These are phyloP conservation scores for Coemansia sp. DNA, from an alignment of 192 early-diverging fungal genomes.

Conservation along the genomic window DNA sequence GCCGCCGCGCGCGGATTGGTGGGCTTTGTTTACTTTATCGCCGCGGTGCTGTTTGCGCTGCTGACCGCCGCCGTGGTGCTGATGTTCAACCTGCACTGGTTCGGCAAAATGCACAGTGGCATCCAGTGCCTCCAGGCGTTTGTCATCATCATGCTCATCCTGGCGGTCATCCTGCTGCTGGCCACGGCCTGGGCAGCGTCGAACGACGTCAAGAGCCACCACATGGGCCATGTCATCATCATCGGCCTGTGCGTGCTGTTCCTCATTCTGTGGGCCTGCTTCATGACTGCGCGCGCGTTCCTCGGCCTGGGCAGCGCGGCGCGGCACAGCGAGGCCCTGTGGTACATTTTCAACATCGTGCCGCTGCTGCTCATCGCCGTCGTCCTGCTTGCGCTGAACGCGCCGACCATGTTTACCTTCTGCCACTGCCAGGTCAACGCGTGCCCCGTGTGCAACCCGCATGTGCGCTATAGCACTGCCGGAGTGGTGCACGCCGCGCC, in stretches of 20 bases:
- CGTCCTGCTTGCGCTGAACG: slow-evolving; percentile 41
- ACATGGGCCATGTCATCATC: slow-evolving; percentile 46
- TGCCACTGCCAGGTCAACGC: slow-evolving; percentile 46
- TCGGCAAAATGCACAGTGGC: slow-evolving; percentile 24
- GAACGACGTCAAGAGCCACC: slow-evolving; percentile 35
- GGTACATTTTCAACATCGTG: slow-evolving; percentile 45
- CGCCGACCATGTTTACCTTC: slow-evolving; percentile 46
- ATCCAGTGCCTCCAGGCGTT: slow-evolving; percentile 48
- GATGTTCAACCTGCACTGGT: slow-evolving; percentile 42
- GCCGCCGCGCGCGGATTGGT: slow-evolving; percentile 19
- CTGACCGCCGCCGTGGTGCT: slow-evolving; percentile 38
- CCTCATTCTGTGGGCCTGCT: slow-evolving; percentile 36
- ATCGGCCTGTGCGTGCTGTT: slow-evolving; percentile 28
- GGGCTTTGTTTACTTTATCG: slow-evolving; percentile 27
- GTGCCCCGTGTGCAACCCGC: slow-evolving; percentile 42
- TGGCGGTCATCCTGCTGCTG: slow-evolving; percentile 22
- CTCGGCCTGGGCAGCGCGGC: slow-evolving; percentile 27
- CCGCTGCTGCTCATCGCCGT: slow-evolving; percentile 40
- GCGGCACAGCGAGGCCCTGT: slow-evolving; percentile 45
- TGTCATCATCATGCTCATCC: slow-evolving; percentile 29
- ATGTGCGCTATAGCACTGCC: slow-evolving; percentile 22
- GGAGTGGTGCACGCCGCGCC: background rate
- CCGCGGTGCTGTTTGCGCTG: slow-evolving; percentile 23
- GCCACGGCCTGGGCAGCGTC: slow-evolving; percentile 25
- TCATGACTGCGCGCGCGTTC: slow-evolving; percentile 46